These are phyloP conservation scores for Jackrogersella multiformis DNA, from an alignment of 495 filamentous ascomycete genomes.

Conservation along the genomic window DNA sequence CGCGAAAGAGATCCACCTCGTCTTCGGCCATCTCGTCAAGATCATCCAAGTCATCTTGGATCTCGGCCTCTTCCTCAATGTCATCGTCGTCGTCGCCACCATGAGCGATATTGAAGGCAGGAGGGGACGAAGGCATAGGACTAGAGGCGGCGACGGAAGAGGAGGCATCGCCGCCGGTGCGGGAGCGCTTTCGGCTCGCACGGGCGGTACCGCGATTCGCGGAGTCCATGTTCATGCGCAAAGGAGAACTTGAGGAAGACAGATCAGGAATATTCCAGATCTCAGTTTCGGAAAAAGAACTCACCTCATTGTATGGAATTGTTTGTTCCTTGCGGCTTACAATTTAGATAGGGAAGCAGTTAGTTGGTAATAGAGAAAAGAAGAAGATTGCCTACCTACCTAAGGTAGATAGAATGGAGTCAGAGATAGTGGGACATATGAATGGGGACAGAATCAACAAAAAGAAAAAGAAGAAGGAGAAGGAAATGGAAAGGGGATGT, in stretches of 20 bases:
- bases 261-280: background rate
- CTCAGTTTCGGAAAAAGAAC: background rate
- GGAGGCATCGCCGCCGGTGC: slow-evolving; percentile 75
- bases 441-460: background rate
- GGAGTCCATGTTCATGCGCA: slow-evolving; percentile 83
- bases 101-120: slow-evolving; percentile 62
- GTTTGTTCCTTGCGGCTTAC: slow-evolving; percentile 1
- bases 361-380: background rate
- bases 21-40: slow-evolving; percentile 97
- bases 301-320: slow-evolving; percentile 55
- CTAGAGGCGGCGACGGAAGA: slow-evolving; percentile 72
- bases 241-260: slow-evolving; percentile 70
- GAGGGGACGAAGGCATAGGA: slow-evolving; percentile 60
- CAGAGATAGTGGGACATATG: slow-evolving; percentile 2
- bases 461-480: no score
- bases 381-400: no score
- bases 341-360: background rate
- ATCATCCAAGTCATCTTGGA: slow-evolving; percentile 87
- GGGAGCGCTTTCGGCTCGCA: slow-evolving; percentile 79
- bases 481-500: slow-evolving; percentile 17
- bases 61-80: slow-evolving; percentile 73
- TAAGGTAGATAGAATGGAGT: no score
- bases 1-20: slow-evolving; percentile 92
- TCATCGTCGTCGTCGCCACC: slow-evolving; percentile 77
- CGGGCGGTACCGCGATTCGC: slow-evolving; percentile 78